Base-by-base conservation (phyloP, 257 asterid species). In the Solanum gandarillasii region DNA sequence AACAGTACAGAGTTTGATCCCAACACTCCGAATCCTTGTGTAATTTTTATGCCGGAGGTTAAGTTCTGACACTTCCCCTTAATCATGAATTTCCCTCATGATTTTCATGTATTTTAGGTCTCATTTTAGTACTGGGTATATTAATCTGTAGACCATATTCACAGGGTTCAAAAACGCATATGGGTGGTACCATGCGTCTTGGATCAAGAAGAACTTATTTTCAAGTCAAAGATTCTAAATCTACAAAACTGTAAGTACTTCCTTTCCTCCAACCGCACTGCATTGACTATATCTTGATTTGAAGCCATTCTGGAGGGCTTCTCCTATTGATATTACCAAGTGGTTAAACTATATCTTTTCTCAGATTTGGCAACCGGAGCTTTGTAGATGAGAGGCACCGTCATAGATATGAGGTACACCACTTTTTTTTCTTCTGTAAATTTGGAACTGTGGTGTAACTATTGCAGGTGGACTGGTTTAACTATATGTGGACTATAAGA, bases 1-100 rank as follows among this genome's bases (percentile, higher is more conserved):
- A 95, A 94, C 92, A 95, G 96, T 88, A 93, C 95, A 20, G 98
- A 95, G 90, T 92, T 95, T 89, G 94, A 90, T 48, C 93, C 95
- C 46, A 89, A 93, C 74, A 95, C 95, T 36, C 83, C 43, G 58
- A 89, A 92, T 88, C 96, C 96, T 43, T 93, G 94, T 89, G 95
- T 95, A 88, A 90, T 93, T 79, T 93, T 95, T 90, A 95, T 95
- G 98, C 98, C 95, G 73, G 96, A 95, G 96, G 98, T 95, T 62
- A 46, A 43, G 48, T 20, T 46, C 48, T 43, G 38, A 39, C 48
- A 27, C 68, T 86, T 48, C 18, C 25, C 11, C 8, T 70, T 65
- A 23, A n/a, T 70, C 78, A 70, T 18, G 85, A 6, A 27, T 27
- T 43, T 8, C 3, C 25, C 82, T 73, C 18, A 34, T 18, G 65